Base-by-base conservation (phyloP, 176 grass and related monocot genomes). In the Carex scoparia region DNA sequence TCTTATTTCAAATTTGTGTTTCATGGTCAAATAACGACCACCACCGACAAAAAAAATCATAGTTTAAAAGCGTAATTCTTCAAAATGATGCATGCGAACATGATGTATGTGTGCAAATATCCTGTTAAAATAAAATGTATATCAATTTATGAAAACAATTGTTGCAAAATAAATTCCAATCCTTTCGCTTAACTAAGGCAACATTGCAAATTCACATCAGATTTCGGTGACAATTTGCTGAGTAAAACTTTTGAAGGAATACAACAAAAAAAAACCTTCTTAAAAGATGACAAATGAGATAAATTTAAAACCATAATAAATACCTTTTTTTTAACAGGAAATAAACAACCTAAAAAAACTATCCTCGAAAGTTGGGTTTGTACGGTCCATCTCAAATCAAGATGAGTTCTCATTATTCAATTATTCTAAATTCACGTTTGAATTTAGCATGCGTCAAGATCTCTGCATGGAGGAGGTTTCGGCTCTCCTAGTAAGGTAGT, bases 371-470 rank as follows among this genome's bases (percentile, higher is more conserved):
- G 9, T 77, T 46, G 19, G 51, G 16, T 64, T 61, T 65, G 61
- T 65, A 65, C 28, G 61, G 5, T 83, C 57, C 57, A 65, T 65
- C 63, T 83, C 10, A 68, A 83, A 83, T 19, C 19, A 31, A 77
- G 73, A 65, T 83, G 80, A 66, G 27, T 61, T 63, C 79, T 63
- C 79, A 81, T 81, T 81, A 81, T 81, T 81, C 16, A 61, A 81
- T 81, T 63, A 49, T 83, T 83, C 4, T 2, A 67, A 65, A 65
- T 27, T 81, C 46, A 31, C 16, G 51, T 65, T 67, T 83, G 11
- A 49, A 93, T 27, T 94, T 89, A 98, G 88, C 93, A 98, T 16
- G 91, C 96, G 86, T 95, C 91, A 28, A 98, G 88, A 82, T 95
- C 91, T 56, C 96, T 95, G 91, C 96, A 98, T 8, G 91, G 91